Percentiles rank a stretch among this genome's conserved stretches.
phyloP scores from a whole-genome alignment of 306 rosid species.

The Prunus mongolica region DNA sequence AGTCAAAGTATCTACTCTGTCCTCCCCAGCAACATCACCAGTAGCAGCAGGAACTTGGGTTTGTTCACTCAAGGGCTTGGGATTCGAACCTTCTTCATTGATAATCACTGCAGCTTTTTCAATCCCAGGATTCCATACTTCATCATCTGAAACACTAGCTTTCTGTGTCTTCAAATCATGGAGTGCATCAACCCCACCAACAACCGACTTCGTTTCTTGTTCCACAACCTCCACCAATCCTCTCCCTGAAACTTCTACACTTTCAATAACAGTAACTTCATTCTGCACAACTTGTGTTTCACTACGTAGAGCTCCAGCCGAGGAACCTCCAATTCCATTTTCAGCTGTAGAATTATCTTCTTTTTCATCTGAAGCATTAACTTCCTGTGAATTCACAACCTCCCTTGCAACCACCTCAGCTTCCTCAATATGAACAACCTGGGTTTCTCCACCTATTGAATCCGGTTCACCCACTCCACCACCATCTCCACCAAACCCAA shows the following conservation, averaged over 20 bases:
- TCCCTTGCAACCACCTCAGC: slow-evolving; percentile 14
- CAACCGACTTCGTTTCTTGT: slow-evolving; percentile 20
- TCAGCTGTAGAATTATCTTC: slow-evolving; percentile 15
- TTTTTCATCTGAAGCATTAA: slow-evolving; percentile 18
- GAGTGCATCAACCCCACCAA: slow-evolving; percentile 18
- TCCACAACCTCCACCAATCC: slow-evolving; percentile 25
- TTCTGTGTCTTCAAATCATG: slow-evolving; percentile 23
- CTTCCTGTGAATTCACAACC: slow-evolving; percentile 23
- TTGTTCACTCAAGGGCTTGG: slow-evolving; percentile 27
- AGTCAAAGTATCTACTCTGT: slow-evolving; percentile 5
- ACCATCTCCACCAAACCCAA: slow-evolving; percentile 13
- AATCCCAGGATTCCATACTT: slow-evolving; percentile 20
- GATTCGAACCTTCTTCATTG: slow-evolving; percentile 6
- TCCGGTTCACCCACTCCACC: slow-evolving; percentile 13
- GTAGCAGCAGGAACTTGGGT: slow-evolving; percentile 20
- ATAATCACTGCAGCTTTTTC: slow-evolving; percentile 3
- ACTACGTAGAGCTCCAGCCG: slow-evolving; percentile 26
- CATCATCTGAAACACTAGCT: slow-evolving; percentile 13
- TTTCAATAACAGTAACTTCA: slow-evolving; percentile 12
- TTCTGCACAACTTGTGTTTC: slow-evolving; percentile 13
- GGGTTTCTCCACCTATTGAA: slow-evolving; percentile 13
- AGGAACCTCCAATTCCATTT: slow-evolving; percentile 29
- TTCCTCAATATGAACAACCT: slow-evolving; percentile 12
- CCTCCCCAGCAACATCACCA: slow-evolving; percentile 24
- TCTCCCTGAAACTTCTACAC: slow-evolving; percentile 20